A percentile compares a stretch with the other conserved stretches of the same genome.
phyloP scores from a whole-genome alignment of 2,329 filamentous ascomycete species.

The Pestalotiopsis sp. region DNA sequence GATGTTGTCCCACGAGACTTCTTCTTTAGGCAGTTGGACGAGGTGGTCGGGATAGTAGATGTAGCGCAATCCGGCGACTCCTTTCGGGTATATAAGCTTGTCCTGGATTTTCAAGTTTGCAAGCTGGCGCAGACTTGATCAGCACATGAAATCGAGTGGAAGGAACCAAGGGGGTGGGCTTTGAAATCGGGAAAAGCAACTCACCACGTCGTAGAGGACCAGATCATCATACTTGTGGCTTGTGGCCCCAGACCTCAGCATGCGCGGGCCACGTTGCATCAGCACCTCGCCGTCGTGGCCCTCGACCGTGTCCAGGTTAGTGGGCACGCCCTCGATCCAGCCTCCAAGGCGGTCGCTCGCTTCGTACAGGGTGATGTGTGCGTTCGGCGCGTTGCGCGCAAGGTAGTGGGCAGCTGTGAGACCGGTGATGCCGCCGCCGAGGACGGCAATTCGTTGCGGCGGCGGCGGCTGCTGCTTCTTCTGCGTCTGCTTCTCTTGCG shows the following conservation, averaged over 20 bases:
- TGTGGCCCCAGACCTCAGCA: conserved; percentile 55
- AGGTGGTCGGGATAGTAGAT: conserved; percentile 88
- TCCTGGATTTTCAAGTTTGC: conserved; percentile 55
- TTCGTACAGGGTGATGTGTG: conserved; percentile 82
- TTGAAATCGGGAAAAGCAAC: conserved; percentile 22
- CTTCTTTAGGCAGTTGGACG: conserved; percentile 44
- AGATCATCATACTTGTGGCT: conserved; percentile 56
- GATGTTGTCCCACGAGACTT: conserved; percentile 15
- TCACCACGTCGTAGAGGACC: conserved; percentile 70
- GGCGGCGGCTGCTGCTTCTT: not conserved
- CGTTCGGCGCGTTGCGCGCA: conserved; percentile 61
- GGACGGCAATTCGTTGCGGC: conserved; percentile 56
- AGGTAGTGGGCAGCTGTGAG: conserved; percentile 78
- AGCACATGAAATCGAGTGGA: conserved; percentile 17
- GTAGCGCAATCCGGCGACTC: conserved; percentile 62
- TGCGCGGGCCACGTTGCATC: conserved; percentile 84
- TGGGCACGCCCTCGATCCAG: conserved; percentile 72
- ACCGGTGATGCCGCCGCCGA: conserved; percentile 83
- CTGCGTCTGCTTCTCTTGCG: not conserved
- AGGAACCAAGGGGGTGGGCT: not conserved
- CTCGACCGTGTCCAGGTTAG: conserved; percentile 49
- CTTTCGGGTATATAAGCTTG: conserved; percentile 52
- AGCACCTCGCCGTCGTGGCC: conserved; percentile 59
- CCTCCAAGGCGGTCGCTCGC: conserved; percentile 70
- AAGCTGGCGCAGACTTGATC: conserved; percentile 43